These are phyloP conservation scores for Limnanthes douglasii DNA, from an alignment of 345 rosid genomes.

Conservation along the genomic window DNA sequence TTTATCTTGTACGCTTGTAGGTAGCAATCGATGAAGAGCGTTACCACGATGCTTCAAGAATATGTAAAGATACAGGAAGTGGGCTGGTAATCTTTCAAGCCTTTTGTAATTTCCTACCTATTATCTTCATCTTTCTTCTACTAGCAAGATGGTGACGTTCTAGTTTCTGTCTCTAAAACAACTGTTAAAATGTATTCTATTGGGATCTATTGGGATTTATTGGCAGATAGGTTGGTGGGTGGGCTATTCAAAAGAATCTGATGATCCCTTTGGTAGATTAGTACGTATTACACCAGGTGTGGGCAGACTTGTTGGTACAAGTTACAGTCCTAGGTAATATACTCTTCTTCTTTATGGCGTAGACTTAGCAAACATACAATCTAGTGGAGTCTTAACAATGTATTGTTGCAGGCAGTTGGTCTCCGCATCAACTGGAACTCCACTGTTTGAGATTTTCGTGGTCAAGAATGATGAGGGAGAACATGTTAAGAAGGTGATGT, in stretches of 20 bases:
- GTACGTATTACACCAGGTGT: conserved; percentile 70
- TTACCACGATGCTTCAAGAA: conserved; percentile 72
- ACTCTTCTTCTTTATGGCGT: background rate
- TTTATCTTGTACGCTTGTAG: conserved; percentile 20
- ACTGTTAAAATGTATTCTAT: background rate
- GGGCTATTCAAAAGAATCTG: conserved; percentile 63
- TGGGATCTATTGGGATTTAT: conserved; percentile 5
- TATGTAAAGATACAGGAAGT: conserved; percentile 62
- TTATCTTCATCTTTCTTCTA: background rate
- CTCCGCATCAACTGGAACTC: conserved; percentile 71
- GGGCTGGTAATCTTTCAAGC: conserved; percentile 52
- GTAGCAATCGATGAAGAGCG: conserved; percentile 66
- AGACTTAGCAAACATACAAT: conserved; percentile 3
- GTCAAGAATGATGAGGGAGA: conserved; percentile 52
- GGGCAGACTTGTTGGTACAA: conserved; percentile 82
- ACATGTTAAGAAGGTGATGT: conserved; percentile 67
- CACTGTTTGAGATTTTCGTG: conserved; percentile 86
- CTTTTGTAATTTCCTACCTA: background rate
- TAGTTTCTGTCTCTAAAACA: background rate
- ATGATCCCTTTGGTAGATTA: conserved; percentile 78
- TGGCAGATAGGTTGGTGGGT: conserved; percentile 98
- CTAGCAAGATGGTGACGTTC: background rate
- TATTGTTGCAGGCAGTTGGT: conserved; percentile 65
- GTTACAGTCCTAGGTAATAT: conserved; percentile 70
- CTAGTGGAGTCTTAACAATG: conserved; percentile 4